Percentiles rank a stretch among this genome's conserved stretches.
These are phyloP conservation scores for Rhexocercosporidium sp. DNA, from an alignment of 2,329 filamentous ascomycete genomes.

Conservation along the genomic window DNA sequence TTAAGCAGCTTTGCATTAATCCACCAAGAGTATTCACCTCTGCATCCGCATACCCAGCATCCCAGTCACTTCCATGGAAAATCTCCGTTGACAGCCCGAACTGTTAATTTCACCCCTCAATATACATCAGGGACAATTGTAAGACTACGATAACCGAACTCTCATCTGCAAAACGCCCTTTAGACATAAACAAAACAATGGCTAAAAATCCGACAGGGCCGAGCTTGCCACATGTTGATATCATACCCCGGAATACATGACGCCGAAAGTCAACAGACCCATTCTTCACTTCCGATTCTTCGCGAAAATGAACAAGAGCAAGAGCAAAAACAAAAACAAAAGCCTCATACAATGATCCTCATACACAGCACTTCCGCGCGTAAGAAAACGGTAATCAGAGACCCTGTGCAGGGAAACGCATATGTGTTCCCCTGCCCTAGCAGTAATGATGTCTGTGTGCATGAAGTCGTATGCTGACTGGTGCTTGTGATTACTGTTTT, in stretches of 20 bases:
- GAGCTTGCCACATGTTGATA: background rate
- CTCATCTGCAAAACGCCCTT: background rate
- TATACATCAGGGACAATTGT: background rate
- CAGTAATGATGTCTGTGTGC: background rate
- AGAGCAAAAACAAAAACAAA: too few relatives aligned
- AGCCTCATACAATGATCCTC: too few relatives aligned
- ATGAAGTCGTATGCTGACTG: background rate
- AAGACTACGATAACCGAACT: background rate
- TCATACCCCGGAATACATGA: too few relatives aligned
- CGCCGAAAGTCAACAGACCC: too few relatives aligned
- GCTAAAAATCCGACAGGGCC: background rate
- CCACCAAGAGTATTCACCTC: background rate
- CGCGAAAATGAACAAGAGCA: too few relatives aligned
- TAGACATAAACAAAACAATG: background rate
- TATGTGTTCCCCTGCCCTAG: too few relatives aligned
- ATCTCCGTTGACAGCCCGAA: too few relatives aligned
- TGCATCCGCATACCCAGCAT: background rate
- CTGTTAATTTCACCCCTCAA: too few relatives aligned
- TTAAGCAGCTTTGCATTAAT: background rate
- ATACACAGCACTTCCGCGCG: background rate
- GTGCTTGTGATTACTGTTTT: background rate
- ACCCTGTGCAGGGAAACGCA: too few relatives aligned
- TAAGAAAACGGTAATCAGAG: background rate
- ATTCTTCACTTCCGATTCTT: too few relatives aligned
- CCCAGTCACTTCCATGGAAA: background rate